Percentiles rank a stretch among this genome's conserved stretches.
These are phyloP conservation scores for Fraxinus paxiana DNA, from an alignment of 305 asterid genomes.

Conservation along the genomic window DNA sequence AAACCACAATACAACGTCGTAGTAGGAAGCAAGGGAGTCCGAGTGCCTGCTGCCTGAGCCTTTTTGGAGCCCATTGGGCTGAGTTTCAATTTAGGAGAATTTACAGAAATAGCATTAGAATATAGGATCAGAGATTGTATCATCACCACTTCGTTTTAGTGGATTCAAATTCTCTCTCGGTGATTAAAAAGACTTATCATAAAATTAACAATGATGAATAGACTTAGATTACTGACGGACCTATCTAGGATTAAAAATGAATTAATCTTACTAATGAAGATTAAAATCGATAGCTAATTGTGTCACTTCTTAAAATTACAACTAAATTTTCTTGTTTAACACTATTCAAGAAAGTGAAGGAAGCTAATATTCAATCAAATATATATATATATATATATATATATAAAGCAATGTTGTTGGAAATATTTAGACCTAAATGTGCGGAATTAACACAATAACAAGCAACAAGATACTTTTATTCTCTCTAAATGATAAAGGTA, in stretches of 20 bases:
- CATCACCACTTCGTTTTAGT: background rate
- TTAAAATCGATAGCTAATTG: background rate
- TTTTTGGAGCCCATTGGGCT: background rate
- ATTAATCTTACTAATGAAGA: background rate
- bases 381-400: too few relatives aligned
- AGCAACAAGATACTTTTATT: too few relatives aligned
- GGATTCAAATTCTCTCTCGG: background rate
- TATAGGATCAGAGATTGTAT: too few relatives aligned
- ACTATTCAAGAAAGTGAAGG: too few relatives aligned
- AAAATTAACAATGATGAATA: too few relatives aligned
- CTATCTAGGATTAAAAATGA: background rate
- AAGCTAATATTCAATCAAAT: background rate
- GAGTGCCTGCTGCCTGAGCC: background rate
- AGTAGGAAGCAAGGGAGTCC: background rate
- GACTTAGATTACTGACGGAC: too few relatives aligned
- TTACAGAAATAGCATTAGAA: background rate
- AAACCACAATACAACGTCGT: constrained; percentile 14
- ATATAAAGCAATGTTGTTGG: background rate
- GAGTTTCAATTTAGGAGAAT: background rate
- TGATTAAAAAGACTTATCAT: too few relatives aligned
- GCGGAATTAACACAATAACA: too few relatives aligned
- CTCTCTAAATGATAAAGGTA: too few relatives aligned
- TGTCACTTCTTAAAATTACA: background rate
- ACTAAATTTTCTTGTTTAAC: too few relatives aligned
- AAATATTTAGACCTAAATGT: too few relatives aligned